phyloP scores from a whole-genome alignment of 2,329 filamentous ascomycete species.

The Cercospora zeina region DNA sequence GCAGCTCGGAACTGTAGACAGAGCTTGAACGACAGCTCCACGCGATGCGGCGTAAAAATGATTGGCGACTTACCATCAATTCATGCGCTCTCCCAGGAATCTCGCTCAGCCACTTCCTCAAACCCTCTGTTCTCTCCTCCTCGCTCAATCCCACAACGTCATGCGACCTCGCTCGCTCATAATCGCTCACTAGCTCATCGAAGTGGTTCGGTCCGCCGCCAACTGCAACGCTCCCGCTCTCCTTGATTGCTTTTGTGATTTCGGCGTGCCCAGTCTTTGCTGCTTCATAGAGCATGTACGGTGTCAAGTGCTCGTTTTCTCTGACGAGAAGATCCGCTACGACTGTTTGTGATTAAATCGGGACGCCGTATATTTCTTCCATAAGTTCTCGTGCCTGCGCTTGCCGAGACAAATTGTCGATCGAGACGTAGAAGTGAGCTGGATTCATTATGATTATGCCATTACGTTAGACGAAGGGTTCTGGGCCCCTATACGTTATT shows the following conservation, averaged over 20 bases:
- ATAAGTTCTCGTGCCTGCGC: slow-evolving; percentile 13
- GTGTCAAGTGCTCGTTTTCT: slow-evolving; percentile 16
- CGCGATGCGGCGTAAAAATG: not conserved
- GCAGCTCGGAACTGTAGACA: slow-evolving; percentile 17
- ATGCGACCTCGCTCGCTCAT: slow-evolving; percentile 2
- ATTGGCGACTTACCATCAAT: slow-evolving; percentile 4
- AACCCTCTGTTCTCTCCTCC: slow-evolving; percentile 1
- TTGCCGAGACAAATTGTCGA: not conserved
- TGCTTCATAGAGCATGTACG: slow-evolving; percentile 21
- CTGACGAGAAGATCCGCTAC: slow-evolving; percentile 7
- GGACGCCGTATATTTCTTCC: slow-evolving; percentile 12
- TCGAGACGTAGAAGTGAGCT: slow-evolving; percentile 4
- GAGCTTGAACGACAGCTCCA: not conserved
- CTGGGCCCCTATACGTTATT: not conserved
- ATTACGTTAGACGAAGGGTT: slow-evolving; percentile 7
- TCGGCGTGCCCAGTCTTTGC: slow-evolving; percentile 12
- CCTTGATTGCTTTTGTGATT: slow-evolving; percentile 13
- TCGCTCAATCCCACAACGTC: slow-evolving; percentile 8
- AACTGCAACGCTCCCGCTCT: slow-evolving; percentile 6
- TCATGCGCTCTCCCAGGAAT: not conserved
- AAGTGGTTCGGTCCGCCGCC: not conserved
- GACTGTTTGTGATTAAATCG: slow-evolving; percentile 11
- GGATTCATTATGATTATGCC: slow-evolving; percentile 9
- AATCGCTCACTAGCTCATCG: not conserved
- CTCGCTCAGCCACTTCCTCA: slow-evolving; percentile 14